A percentile compares a stretch with the other conserved stretches of the same genome.
These are phyloP conservation scores for Sclerospora graminicola DNA, from an alignment of 352 stramenopile species.

Conservation along the genomic window DNA sequence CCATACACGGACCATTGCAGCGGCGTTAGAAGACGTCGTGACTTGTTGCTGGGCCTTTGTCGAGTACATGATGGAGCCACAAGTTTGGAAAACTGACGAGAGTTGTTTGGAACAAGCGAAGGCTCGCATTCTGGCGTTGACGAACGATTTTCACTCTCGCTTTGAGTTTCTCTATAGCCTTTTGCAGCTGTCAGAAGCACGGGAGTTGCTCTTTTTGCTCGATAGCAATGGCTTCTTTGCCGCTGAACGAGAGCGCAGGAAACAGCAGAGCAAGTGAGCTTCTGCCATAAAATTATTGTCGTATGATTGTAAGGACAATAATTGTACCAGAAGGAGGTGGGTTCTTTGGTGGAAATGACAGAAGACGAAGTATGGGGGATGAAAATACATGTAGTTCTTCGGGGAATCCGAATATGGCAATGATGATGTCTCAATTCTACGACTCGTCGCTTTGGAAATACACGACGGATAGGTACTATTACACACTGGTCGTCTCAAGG, in stretches of 20 bases:
- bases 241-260: conserved; percentile 25
- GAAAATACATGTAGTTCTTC: too few relatives aligned
- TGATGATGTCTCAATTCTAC: conserved; percentile 68
- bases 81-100: conserved; percentile 20
- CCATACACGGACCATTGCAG: conserved; percentile 47
- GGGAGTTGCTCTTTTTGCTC: conserved; percentile 61
- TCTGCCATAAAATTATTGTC: too few relatives aligned
- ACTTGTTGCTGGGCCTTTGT: conserved; percentile 57
- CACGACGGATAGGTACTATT: conserved; percentile 46
- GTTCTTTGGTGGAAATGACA: too few relatives aligned
- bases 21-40: conserved; percentile 51
- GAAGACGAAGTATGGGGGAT: too few relatives aligned
- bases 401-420: conserved; percentile 78
- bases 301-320: too few relatives aligned
- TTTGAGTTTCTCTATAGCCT: conserved; percentile 57
- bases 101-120: neutral
- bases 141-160: conserved; percentile 38
- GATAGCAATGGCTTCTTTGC: conserved; percentile 67
- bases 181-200: conserved; percentile 47
- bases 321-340: too few relatives aligned
- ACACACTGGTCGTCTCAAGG: conserved; percentile 47
- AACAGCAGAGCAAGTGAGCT: conserved; percentile 21
- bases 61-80: conserved; percentile 34
- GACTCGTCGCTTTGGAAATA: conserved; percentile 53
- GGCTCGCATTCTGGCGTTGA: conserved; percentile 22